Evolutionary conservation across 306 rosid species (phyloP), one percentile per base, ranked within the genome.

Genomic region (Sicyos edulis): DNA sequence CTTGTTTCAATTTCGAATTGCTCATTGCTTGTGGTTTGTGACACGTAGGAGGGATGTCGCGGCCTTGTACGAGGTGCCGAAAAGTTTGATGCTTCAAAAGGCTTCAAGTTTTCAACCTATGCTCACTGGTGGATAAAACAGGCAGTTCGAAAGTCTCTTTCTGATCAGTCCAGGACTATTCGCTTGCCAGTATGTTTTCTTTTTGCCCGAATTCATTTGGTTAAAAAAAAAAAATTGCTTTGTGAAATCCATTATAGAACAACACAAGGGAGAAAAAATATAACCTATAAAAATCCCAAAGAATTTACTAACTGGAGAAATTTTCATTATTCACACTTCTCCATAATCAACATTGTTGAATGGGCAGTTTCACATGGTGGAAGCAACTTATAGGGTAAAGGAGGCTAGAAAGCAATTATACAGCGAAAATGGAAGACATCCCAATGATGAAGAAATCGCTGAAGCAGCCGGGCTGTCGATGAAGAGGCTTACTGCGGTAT

Each of bases 61-160:
- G 98, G 98, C 70, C 96, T 93, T 70, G 91, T 87, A 76, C 86
- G 87, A 83, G 96, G 97, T 76, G 86, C 89, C 3, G 98, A 93
- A 78, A 93, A 88, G 85, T 93, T 87, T 78, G 98, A 93, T 77
- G 98, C 89, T 64, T 84, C 98, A 64, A 93, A 88, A 81, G 98
- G 98, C 73, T 93, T 93, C 76, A 93, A 88, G 87, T 93, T 93
- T 87, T 93, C 98, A 45, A 93, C 98, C 82, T 93, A 93, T 76
- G 98, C 97, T 62, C 98, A 93, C 64, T 93, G 98, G 98, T 93
- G 97, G 98, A 93, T 93, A 73, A 93, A 88, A 83, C 96, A 90
- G 82, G 86, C 97, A 9, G 92, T 93, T 79, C 89, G 95, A 60
- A 90, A 87, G 77, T 86, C 92, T 66, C 95, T 93, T 77, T 87